Evolutionary conservation across 371 early-diverging fungal genomes (phyloP).

Genomic region (Mortierella sp.): DNA sequence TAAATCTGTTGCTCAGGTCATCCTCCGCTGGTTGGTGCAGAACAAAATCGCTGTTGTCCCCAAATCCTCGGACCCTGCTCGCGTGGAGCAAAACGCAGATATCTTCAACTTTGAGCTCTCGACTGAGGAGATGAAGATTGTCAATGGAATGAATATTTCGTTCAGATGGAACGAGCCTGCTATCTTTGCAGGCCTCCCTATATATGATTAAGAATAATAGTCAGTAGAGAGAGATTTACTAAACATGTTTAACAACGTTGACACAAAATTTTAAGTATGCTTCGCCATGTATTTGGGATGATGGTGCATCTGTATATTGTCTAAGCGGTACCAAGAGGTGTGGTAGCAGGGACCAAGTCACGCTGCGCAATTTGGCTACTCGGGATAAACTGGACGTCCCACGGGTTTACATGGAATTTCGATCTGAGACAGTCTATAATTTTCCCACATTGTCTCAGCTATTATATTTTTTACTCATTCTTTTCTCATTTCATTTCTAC

Average conservation of each 20-base stretch:
- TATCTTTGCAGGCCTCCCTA: slow-evolving; percentile 45
- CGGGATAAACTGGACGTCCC: too few relatives aligned
- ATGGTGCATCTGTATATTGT: too few relatives aligned
- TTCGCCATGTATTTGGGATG: too few relatives aligned
- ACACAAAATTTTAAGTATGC: too few relatives aligned
- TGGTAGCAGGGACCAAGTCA: too few relatives aligned
- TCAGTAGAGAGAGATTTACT: not conserved
- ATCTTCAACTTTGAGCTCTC: slow-evolving; percentile 60
- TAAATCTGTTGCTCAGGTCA: slow-evolving; percentile 61
- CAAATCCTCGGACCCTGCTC: slow-evolving; percentile 64
- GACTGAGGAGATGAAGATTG: slow-evolving; percentile 44
- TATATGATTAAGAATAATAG: slow-evolving; percentile 29
- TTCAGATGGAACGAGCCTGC: slow-evolving; percentile 44
- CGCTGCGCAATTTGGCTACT: too few relatives aligned
- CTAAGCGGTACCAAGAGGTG: too few relatives aligned
- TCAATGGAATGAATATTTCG: slow-evolving; percentile 37
- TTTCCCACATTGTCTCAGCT: too few relatives aligned
- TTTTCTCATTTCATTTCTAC: not conserved
- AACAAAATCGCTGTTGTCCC: slow-evolving; percentile 73
- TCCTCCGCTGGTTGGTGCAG: slow-evolving; percentile 72
- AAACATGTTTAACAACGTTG: too few relatives aligned
- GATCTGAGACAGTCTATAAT: too few relatives aligned
- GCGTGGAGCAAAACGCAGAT: slow-evolving; percentile 63
- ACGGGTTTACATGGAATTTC: too few relatives aligned
- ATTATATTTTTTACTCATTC: not conserved